These are phyloP conservation scores for Lactarius sp. DNA, from an alignment of 768 basidiomycete species.

Conservation along the genomic window DNA sequence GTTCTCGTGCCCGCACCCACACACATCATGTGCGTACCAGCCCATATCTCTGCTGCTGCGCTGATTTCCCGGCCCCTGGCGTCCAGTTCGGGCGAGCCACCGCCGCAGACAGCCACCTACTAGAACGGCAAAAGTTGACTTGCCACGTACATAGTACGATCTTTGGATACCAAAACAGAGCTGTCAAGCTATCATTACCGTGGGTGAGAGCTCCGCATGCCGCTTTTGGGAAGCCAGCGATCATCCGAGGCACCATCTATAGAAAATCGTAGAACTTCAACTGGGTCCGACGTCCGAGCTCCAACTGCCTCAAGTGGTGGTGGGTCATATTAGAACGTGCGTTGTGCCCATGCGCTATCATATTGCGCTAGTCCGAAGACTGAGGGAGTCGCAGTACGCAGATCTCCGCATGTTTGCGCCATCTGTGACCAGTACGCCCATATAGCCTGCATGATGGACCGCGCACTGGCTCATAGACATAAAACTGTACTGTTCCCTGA, in stretches of 20 bases:
- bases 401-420: not conserved
- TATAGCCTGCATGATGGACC: not conserved
- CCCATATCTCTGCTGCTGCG: not conserved
- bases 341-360: not conserved
- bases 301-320: too few relatives aligned
- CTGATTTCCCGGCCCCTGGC: conserved; percentile 5
- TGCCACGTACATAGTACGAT: not conserved
- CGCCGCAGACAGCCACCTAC: not conserved
- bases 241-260: not conserved
- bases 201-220: not conserved
- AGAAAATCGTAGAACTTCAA: not conserved
- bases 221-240: not conserved
- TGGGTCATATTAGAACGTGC: not conserved
- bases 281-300: not conserved
- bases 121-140: not conserved
- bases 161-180: not conserved
- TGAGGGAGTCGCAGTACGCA: not conserved
- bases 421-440: not conserved
- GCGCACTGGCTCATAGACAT: not conserved
- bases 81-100: not conserved
- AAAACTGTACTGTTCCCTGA: not conserved
- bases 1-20: not conserved
- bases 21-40: not conserved
- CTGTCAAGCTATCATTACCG: not conserved
- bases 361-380: not conserved